Base-by-base conservation (phyloP, 192 early-diverging fungal genomes). In the Allomyces macrogynus region DNA sequence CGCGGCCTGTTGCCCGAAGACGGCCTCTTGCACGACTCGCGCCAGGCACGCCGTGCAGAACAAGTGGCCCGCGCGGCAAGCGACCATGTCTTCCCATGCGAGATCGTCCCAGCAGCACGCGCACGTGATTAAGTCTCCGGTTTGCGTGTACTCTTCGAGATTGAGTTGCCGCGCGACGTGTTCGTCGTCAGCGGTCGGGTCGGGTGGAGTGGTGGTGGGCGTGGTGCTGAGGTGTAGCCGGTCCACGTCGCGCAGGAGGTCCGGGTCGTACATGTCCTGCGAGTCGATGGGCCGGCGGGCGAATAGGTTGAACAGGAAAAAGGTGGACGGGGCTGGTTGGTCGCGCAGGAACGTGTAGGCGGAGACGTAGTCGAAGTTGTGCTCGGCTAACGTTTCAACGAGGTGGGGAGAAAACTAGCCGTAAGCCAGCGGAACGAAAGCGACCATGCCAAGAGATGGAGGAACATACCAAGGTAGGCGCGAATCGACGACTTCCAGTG, bases 21-120 rank as follows among this genome's bases (percentile, higher is more conserved):
- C 25, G 5, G 66, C 70, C 18, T 61, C 67, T 7, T 61, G 24
- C 5, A 72, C 64, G n/a, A 24, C 18, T 7, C 49, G 49, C 23
- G 54, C 18, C 25, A 70, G 32, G 62, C 69, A 70, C 14, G 65
- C 22, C 25, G 24, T 24, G 42, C 69, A 70, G 7, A 66, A 27
- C 16, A 70, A 5, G 44, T 65, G 66, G 25, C 69, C 69, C 12
- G 23, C 16, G 10, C 10, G 3, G 62, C 69, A 70, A 0, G 65
- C 20, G 10, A 62, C 69, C 40, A 42, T 63, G 16, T 70, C 69
- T 10, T 70, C 69, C 32, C 61, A 63, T 10, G 64, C 61, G 23
- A 65, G 23, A 23, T 70, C 69, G 12, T 65, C 43, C 23, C 61
- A 49, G 54, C 69, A 70, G 9, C 65, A 61, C n/a, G 69, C 65